Evolutionary conservation across 1,284 basidiomycete species (phyloP), one percentile per base, ranked within the genome.

Genomic region (Ceratobasidium sp.): DNA sequence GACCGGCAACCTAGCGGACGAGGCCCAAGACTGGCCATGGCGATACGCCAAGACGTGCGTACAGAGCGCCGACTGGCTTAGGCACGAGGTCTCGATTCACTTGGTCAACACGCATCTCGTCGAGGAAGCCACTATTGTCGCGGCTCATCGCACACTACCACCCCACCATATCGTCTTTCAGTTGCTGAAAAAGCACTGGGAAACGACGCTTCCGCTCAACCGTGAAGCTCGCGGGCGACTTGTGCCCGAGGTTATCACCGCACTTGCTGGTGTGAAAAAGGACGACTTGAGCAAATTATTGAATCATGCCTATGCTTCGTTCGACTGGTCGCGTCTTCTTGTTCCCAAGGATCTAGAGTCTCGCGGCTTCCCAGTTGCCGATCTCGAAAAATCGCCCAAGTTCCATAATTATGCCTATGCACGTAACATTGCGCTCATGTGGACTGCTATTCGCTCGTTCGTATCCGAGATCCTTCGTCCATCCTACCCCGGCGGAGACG

Each of bases 391-490:
- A n/a, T n/a, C 34, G 3, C 26, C 50, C 1, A 73, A 73, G 39
- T 73, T 73, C 57, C 72, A 71, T 57, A 73, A 73, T 39, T 73
- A 73, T 45, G 55, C 67, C 21, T 73, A 73, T 39, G 72, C 67
- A 10, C 52, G 45, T 26, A 59, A 61, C 26, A 62, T 73, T 26
- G n/a, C 52, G 18, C 70, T 71, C 1, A 71, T 73, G 52, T 73
- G 72, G 72, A n/a, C 58, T n/a, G 34, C 60, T 32, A 28, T 73
- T 16, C 52, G 67, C 30, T 46, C 30, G 3, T 72, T 73, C 32
- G 72, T 73, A n/a, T 46, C 41, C 30, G 45, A 41, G 2, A 43
- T 72, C 62, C 55, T 73, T 3, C 8, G 41, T 28, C 21, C 41
- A 23, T 45, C 18, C 14, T 67, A 43, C 36, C 8, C 32, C 30